A percentile compares a stretch with the other conserved stretches of the same genome.
phyloP scores from a whole-genome alignment of 2,329 filamentous ascomycete genomes.

The Colletotrichum zoysiae region DNA sequence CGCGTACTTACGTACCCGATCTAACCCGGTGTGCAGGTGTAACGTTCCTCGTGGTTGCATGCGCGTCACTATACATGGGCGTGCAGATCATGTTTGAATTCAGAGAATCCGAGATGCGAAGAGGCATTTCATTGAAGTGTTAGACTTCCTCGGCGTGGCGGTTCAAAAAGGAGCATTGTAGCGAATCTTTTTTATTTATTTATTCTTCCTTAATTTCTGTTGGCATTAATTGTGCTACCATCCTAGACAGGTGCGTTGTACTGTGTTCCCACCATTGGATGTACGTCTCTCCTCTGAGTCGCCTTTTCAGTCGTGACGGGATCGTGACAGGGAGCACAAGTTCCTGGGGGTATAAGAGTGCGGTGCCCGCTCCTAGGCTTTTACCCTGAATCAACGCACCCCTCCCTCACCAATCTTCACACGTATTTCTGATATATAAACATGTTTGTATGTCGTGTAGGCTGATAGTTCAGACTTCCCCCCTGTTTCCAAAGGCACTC shows the following conservation, averaged over 20 bases:
- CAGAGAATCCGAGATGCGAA: conserved; percentile 84
- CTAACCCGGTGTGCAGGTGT: conserved; percentile 63
- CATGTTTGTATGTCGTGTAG: background rate
- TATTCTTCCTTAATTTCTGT: background rate
- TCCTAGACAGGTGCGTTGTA: conserved; percentile 13
- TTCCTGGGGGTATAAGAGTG: conserved; percentile 8
- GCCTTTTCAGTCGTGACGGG: background rate
- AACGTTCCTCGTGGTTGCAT: conserved; percentile 79
- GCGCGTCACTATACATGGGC: conserved; percentile 82
- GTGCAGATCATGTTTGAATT: conserved; percentile 98
- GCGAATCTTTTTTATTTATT: background rate
- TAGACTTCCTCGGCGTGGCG: conserved; percentile 53
- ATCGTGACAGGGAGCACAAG: background rate
- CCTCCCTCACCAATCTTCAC: background rate
- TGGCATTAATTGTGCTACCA: conserved; percentile 18
- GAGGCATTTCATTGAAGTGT: conserved; percentile 87
- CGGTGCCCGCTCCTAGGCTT: background rate
- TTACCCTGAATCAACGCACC: background rate
- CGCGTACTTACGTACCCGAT: background rate
- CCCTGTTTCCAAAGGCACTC: background rate
- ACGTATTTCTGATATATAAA: background rate
- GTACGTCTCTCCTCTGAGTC: conserved; percentile 5
- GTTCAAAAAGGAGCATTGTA: background rate
- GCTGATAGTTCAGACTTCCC: background rate
- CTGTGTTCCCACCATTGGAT: conserved; percentile 7